Evolutionary conservation across 805 yeast genomes (phyloP), one percentile per base, ranked within the genome.

Genomic region (Novakomyces olei): DNA sequence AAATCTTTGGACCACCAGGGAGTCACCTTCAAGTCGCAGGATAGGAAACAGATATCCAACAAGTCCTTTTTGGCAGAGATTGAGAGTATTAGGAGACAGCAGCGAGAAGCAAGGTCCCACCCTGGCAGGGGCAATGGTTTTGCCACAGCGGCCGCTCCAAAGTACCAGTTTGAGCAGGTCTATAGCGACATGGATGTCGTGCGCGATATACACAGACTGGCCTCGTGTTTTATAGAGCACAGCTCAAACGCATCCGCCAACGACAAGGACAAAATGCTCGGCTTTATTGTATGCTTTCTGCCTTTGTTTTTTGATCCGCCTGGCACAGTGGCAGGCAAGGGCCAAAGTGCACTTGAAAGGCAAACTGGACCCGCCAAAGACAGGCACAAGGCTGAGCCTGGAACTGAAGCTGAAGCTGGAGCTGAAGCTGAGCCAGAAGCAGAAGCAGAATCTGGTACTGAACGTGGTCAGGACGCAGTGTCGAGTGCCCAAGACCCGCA

Each of bases 1-100:
- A 88, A 88, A 53, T 78, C 94, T 2, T 61, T 88, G 41, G 99
- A 88, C 50, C 98, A 88, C 51, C 59, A 85, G 39, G 98, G 99
- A 1, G 63, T 88, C 44, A 83, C 95, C 1, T 88, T 88, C 59
- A 88, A 88, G 54, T 96, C 88, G 50, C 77, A 93, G 16, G 99
- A 88, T 54, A 85, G 88, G 52, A 85, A 88, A 51, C 56, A 80
- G 36, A 56, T 88, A 44, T 80, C 96, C 0, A 74, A 88, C 6
- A 80, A 91, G 46, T 92, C 81, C 44, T 56, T 88, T 43, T 70
- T 88, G 9, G 75, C 92, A 39, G 96, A 85, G 96, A 96, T 7
- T 23, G 27, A 20, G 5, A 23, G 24, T 14, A 19, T 30, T 14
- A 15, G 19, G 8, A n/a, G 16, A 8, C 33, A 22, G 9, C 33